A percentile compares a stretch with the other conserved stretches of the same genome.
phyloP scores from a whole-genome alignment of 148 eudicot species.

The Heliamphora exappendiculata region DNA sequence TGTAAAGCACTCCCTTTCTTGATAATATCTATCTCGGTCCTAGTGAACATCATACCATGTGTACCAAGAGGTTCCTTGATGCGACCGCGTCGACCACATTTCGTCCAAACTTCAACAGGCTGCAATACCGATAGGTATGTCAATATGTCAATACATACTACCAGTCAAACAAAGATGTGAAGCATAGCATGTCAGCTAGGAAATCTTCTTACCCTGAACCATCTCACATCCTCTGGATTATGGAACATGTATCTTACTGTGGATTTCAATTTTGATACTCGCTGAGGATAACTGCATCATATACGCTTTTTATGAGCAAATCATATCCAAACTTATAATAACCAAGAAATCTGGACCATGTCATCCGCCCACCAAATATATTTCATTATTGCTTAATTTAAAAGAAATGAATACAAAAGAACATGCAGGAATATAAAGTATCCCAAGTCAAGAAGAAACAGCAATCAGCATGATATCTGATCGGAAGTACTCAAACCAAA shows the following conservation, averaged over 20 bases:
- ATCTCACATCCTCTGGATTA: slow-evolving; percentile 90
- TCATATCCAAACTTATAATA: neutral
- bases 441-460: neutral
- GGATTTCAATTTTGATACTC: slow-evolving; percentile 89
- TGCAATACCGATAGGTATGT: too few species aligned
- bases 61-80: slow-evolving; percentile 93
- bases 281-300: slow-evolving; percentile 78
- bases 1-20: neutral
- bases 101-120: slow-evolving; percentile 91
- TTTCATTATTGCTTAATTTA: neutral
- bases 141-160: too few species aligned
- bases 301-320: slow-evolving; percentile 4
- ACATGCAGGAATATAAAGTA: neutral
- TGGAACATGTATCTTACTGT: slow-evolving; percentile 92
- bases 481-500: neutral
- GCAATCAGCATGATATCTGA: neutral
- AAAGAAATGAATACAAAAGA: neutral
- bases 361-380: neutral
- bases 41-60: slow-evolving; percentile 53
- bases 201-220: slow-evolving; percentile 76
- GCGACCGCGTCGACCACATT: slow-evolving; percentile 91
- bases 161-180: neutral
- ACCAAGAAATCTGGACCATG: neutral
- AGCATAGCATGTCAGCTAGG: neutral
- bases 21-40: neutral